A percentile compares a stretch with the other conserved stretches of the same genome.
These are phyloP conservation scores for Penicillium paneum DNA, from an alignment of 2,329 filamentous ascomycete genomes.

Conservation along the genomic window DNA sequence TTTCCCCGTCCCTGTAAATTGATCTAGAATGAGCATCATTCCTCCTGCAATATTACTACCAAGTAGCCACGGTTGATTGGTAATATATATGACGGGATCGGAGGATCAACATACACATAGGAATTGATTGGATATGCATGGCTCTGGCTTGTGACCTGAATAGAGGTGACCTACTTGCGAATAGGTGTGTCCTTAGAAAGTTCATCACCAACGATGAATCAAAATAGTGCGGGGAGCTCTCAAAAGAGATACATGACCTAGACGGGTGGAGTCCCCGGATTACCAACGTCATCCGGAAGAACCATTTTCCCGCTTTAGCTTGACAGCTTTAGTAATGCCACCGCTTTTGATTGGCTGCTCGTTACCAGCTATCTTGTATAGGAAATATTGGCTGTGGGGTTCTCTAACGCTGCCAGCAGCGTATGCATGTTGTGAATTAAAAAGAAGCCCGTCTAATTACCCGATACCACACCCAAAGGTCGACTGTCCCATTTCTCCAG, in stretches of 20 bases:
- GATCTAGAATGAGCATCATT: background rate
- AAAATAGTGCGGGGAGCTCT: slow-evolving; percentile 17
- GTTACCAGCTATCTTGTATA: background rate
- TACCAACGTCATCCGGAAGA: slow-evolving; percentile 20
- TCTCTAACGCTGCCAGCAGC: slow-evolving; percentile 22
- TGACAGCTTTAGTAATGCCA: slow-evolving; percentile 9
- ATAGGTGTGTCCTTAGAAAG: slow-evolving; percentile 26
- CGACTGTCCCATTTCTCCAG: slow-evolving; percentile 32
- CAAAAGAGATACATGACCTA: background rate
- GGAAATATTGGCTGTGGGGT: background rate
- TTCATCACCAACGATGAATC: slow-evolving; percentile 26
- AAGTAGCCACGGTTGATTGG: background rate
- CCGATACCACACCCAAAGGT: slow-evolving; percentile 31
- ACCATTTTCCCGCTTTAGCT: slow-evolving; percentile 2
- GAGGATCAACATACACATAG: slow-evolving; percentile 47
- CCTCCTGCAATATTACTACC: background rate
- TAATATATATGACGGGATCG: background rate
- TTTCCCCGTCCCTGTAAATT: slow-evolving; percentile 34
- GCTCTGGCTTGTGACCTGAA: slow-evolving; percentile 22
- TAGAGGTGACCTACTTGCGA: slow-evolving; percentile 9
- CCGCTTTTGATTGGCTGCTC: slow-evolving; percentile 7
- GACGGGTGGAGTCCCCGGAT: slow-evolving; percentile 7
- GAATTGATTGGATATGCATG: slow-evolving; percentile 54
- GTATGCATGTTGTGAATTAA: slow-evolving; percentile 2
- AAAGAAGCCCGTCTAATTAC: slow-evolving; percentile 10